A percentile compares a stretch with the other conserved stretches of the same genome.
phyloP scores from a whole-genome alignment of 257 asterid genomes.

The Sherardia arvensis region DNA sequence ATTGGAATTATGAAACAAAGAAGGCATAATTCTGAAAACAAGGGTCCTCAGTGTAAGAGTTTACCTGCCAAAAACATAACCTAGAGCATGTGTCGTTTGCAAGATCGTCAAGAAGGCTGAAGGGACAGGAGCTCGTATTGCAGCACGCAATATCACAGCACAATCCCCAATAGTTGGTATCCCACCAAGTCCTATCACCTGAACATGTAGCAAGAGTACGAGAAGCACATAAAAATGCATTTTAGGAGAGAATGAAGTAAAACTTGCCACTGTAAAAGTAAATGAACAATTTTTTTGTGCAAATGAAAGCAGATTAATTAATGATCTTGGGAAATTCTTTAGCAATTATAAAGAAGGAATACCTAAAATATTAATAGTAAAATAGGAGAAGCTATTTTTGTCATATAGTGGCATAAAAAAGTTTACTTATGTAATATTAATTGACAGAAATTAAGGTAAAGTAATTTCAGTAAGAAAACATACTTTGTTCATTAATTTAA shows the following conservation, averaged over 20 bases:
- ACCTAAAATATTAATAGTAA: neutral
- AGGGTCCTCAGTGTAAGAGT: neutral
- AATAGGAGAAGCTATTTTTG: neutral
- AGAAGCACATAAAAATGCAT: neutral
- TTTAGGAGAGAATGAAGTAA: neutral
- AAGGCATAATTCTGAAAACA: neutral
- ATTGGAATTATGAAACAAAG: neutral
- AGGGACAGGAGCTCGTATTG: conserved; percentile 93
- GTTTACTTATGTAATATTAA: neutral
- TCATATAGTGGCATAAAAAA: neutral
- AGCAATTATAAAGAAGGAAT: neutral
- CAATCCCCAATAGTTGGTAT: conserved; percentile 93
- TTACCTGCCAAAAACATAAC: conserved; percentile 83
- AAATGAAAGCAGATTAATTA: neutral
- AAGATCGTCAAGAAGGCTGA: conserved; percentile 81
- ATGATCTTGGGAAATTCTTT: neutral
- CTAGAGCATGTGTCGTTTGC: conserved; percentile 83
- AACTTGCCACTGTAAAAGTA: neutral
- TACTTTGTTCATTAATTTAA: conserved; percentile 75
- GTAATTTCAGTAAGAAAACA: conserved; percentile 3
- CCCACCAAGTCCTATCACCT: conserved; percentile 97
- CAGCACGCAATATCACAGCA: conserved; percentile 90
- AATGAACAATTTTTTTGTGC: neutral
- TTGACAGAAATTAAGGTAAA: neutral
- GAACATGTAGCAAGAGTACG: conserved; percentile 15